Conservation (phyloP, 2,329 filamentous ascomycete species). For the Endocalyx cinctus region DNA sequence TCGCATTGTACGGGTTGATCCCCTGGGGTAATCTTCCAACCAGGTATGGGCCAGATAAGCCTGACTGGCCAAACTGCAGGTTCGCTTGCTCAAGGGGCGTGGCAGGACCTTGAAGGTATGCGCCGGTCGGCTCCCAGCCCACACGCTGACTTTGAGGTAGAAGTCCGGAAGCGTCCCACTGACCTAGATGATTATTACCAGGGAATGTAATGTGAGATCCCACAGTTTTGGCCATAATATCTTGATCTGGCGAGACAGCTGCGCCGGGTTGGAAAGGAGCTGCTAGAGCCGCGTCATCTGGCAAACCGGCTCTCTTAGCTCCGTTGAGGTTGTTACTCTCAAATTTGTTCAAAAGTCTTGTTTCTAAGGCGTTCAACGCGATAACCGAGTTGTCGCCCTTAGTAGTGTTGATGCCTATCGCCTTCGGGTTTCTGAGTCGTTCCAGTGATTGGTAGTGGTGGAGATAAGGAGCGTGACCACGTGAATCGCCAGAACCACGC, state of each 20-base stretch:
- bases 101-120: too few species aligned
- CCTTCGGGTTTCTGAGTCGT: constrained; percentile 10
- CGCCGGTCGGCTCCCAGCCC: constrained; percentile 10
- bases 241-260: constrained; percentile 26
- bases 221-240: too few species aligned
- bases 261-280: constrained; percentile 47
- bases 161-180: constrained; percentile 4
- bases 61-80: constrained; percentile 1
- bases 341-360: constrained; percentile 14
- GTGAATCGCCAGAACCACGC: constrained; percentile 15
- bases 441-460: constrained; percentile 13
- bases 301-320: constrained; percentile 23
- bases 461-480: constrained; percentile 6
- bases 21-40: constrained; percentile 47
- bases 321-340: constrained; percentile 1
- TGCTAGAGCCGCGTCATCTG: constrained; percentile 43
- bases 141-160: constrained; percentile 8
- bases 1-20: constrained; percentile 35
- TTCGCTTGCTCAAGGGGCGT: too few species aligned
- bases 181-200: constrained; percentile 4
- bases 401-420: constrained; percentile 22
- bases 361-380: constrained; percentile 18
- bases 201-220: too few species aligned
- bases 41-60: constrained; percentile 44
- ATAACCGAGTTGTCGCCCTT: constrained; percentile 15